A percentile compares a stretch with the other conserved stretches of the same genome.
Evolutionary conservation across 2,329 filamentous ascomycete genomes (phyloP).

Genomic region (Hymenoscyphus fraxineus): DNA sequence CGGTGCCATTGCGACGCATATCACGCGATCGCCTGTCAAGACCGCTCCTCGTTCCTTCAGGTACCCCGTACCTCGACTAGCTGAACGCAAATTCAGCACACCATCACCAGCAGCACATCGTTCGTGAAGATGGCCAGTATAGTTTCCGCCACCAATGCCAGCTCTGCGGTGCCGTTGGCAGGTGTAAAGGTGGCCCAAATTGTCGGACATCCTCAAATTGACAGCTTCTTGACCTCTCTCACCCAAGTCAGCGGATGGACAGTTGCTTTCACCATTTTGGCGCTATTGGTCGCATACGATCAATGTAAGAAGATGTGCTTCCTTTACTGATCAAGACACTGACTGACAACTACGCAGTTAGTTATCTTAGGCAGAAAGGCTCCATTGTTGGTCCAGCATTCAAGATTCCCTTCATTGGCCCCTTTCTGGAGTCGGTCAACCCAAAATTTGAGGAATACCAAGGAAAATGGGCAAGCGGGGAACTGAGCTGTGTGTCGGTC

Average conservation of each 20-base stretch:
- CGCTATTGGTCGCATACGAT: constrained; percentile 76
- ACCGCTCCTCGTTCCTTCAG: not conserved
- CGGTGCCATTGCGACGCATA: not conserved
- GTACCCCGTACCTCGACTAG: not conserved
- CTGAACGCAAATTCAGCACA: not conserved
- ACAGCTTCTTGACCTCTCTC: constrained; percentile 25
- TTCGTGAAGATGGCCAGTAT: constrained; percentile 8
- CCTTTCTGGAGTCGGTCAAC: constrained; percentile 87
- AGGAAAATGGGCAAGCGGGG: constrained; percentile 86
- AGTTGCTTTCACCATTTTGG: constrained; percentile 65
- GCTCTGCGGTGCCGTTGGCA: constrained; percentile 34
- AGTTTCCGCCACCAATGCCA: constrained; percentile 26
- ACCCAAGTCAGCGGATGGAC: constrained; percentile 52
- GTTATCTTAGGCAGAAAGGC: constrained; percentile 72
- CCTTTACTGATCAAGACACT: not conserved
- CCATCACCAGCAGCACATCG: not conserved
- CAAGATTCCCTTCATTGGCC: constrained; percentile 89
- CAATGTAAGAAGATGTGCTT: constrained; percentile 61
- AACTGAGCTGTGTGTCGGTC: constrained; percentile 93
- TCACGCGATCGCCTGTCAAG: not conserved
- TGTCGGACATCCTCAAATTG: constrained; percentile 26
- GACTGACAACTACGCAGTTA: constrained; percentile 48
- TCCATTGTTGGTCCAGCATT: constrained; percentile 69
- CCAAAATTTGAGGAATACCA: constrained; percentile 90
- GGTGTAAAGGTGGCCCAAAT: constrained; percentile 30